Percentiles rank a stretch among this genome's conserved stretches.
Conservation (phyloP, 1,284 basidiomycete species). For the Puccinia polysora region DNA sequence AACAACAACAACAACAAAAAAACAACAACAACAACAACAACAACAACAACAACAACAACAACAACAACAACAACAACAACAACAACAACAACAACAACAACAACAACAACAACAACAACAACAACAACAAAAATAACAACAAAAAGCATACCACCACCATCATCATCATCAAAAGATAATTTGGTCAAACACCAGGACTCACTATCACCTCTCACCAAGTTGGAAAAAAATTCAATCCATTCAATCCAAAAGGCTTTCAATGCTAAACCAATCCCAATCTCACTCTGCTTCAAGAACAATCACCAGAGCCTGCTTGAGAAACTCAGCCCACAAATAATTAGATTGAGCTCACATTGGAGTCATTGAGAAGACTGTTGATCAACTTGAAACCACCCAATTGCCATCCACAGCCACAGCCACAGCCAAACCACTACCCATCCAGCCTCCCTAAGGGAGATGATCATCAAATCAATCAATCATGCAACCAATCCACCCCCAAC, state of each 20-base stretch:
- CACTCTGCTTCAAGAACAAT: neutral
- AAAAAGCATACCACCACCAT: too few species aligned
- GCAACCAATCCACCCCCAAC: slow-evolving; percentile 61
- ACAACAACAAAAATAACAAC: too few species aligned
- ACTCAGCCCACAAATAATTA: neutral
- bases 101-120: too few species aligned
- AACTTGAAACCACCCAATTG: slow-evolving; percentile 54
- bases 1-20: too few species aligned
- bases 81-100: too few species aligned
- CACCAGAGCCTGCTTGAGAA: neutral
- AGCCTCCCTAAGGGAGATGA: too few species aligned
- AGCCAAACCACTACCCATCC: too few species aligned
- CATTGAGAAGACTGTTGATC: neutral
- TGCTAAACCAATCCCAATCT: slow-evolving; percentile 1
- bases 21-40: too few species aligned
- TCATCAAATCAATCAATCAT: too few species aligned
- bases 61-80: too few species aligned
- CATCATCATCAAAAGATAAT: neutral
- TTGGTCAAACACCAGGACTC: slow-evolving; percentile 18
- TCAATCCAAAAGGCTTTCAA: slow-evolving; percentile 8
- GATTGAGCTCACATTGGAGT: neutral
- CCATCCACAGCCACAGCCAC: too few species aligned
- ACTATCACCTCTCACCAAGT: slow-evolving; percentile 9
- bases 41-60: too few species aligned
- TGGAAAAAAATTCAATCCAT: slow-evolving; percentile 23